Conservation (phyloP, 2,329 filamentous ascomycete genomes). For the Karstenula rhodostoma region DNA sequence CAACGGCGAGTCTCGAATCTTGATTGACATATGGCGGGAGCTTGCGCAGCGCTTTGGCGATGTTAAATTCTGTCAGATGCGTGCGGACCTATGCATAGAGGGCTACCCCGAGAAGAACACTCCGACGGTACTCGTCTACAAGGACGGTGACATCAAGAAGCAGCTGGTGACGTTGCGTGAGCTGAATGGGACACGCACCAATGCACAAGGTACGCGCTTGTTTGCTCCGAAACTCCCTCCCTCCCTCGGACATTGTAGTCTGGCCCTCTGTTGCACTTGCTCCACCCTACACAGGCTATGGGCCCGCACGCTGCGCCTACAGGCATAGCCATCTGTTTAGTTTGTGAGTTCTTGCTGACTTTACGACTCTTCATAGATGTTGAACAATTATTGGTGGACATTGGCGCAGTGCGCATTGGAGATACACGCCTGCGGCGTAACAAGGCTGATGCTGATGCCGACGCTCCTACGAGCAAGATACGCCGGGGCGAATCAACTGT, state of each 20-base stretch:
- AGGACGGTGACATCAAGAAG: conserved; percentile 88
- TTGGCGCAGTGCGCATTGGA: conserved; percentile 79
- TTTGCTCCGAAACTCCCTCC: conserved; percentile 6
- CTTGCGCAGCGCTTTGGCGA: conserved; percentile 88
- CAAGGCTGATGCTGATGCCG: conserved; percentile 59
- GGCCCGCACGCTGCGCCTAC: background rate
- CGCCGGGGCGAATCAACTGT: conserved; percentile 46
- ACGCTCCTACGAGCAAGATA: conserved; percentile 63
- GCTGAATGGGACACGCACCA: conserved; percentile 66
- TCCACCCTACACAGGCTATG: background rate
- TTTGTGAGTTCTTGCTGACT: conserved; percentile 17
- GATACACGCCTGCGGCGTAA: conserved; percentile 78
- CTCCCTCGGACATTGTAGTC: background rate
- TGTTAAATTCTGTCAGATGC: conserved; percentile 97
- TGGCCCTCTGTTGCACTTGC: background rate
- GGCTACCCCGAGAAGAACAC: conserved; percentile 95
- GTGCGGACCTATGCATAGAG: conserved; percentile 91
- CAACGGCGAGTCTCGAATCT: conserved; percentile 83
- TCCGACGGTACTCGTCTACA: conserved; percentile 91
- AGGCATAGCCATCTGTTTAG: background rate
- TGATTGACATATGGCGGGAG: conserved; percentile 86
- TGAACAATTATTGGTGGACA: conserved; percentile 80
- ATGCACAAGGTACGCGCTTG: conserved; percentile 29
- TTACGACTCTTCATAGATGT: conserved; percentile 61
- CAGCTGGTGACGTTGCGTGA: conserved; percentile 90